Conservation (phyloP, 805 yeast genomes). For the Hemisphaericaspora nanyangensis region DNA sequence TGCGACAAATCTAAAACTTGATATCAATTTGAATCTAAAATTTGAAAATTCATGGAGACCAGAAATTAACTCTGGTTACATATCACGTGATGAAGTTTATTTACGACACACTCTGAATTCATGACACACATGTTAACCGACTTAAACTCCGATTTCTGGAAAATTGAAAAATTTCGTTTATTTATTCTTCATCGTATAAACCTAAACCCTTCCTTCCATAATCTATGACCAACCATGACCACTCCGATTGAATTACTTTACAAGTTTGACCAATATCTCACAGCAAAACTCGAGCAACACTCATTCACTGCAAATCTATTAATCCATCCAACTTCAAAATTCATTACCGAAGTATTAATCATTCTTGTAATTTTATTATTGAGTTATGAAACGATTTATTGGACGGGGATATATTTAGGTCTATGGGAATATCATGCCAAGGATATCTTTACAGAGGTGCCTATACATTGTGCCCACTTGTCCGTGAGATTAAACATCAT, state of each 20-base stretch:
- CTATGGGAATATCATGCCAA: conserved; percentile 51
- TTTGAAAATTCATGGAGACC: no score
- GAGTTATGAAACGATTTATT: conserved; percentile 39
- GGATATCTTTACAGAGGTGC: conserved; percentile 65
- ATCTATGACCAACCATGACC: conserved; percentile 2
- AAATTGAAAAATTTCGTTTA: neutral
- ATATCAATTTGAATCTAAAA: no score
- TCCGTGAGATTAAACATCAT: conserved; percentile 50
- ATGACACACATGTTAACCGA: no score
- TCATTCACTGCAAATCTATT: conserved; percentile 23
- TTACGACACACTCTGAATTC: no score
- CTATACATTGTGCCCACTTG: conserved; percentile 76
- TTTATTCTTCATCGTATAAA: neutral
- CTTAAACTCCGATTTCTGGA: neutral
- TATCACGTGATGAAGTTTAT: neutral
- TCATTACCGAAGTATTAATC: conserved; percentile 26
- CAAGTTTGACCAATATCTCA: conserved; percentile 8
- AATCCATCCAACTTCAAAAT: conserved; percentile 20
- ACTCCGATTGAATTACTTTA: conserved; percentile 7
- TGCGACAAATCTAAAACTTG: no score
- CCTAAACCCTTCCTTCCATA: neutral
- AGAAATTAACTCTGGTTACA: no score
- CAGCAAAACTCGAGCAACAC: conserved; percentile 7
- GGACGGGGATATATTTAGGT: conserved; percentile 39
- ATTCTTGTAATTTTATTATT: conserved; percentile 20